These are phyloP conservation scores for Gossypioides kirkii DNA, from an alignment of 345 rosid species.

Conservation along the genomic window DNA sequence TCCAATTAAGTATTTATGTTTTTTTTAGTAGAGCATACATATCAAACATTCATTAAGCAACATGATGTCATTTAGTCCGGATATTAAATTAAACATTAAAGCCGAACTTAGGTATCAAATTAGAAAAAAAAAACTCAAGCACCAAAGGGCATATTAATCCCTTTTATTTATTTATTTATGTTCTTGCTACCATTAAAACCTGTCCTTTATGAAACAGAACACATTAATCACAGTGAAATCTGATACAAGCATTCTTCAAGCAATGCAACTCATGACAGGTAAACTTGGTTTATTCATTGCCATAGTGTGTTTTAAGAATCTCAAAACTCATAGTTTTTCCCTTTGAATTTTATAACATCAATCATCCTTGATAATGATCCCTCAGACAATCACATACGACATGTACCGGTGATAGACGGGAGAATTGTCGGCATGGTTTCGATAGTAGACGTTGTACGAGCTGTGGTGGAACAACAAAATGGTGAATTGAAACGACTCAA, in stretches of 20 bases:
- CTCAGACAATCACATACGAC: slow-evolving; percentile 67
- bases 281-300: neutral
- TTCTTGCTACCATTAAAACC: neutral
- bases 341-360: neutral
- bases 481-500: slow-evolving; percentile 72
- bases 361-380: neutral
- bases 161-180: neutral
- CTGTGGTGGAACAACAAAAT: slow-evolving; percentile 78
- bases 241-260: slow-evolving; percentile 57
- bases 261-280: slow-evolving; percentile 97
- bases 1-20: too few relatives aligned
- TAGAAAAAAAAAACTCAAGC: too few relatives aligned
- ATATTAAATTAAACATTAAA: too few relatives aligned
- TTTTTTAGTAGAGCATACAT: too few relatives aligned
- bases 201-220: slow-evolving; percentile 32
- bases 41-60: too few relatives aligned
- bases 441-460: slow-evolving; percentile 69
- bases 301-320: neutral
- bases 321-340: neutral
- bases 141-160: too few relatives aligned
- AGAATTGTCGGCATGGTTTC: slow-evolving; percentile 84
- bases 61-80: too few relatives aligned
- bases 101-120: too few relatives aligned
- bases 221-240: slow-evolving; percentile 63
- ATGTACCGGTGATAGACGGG: slow-evolving; percentile 77